Conservation (phyloP, 305 asterid species). For the Plantago lanceolata region DNA sequence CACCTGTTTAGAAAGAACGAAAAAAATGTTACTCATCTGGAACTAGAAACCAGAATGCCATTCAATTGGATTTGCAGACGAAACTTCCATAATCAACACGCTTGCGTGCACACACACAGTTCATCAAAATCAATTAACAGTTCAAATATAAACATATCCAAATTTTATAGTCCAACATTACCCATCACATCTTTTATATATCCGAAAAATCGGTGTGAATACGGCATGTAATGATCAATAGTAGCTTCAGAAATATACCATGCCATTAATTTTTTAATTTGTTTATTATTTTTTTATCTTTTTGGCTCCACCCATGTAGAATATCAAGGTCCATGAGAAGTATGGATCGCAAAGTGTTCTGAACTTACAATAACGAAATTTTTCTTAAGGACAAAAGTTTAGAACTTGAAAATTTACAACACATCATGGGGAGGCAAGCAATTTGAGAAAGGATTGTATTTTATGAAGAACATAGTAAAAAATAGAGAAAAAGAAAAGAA, state of each 20-base stretch:
- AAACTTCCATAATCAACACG: constrained; percentile 7
- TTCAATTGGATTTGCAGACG: constrained; percentile 7
- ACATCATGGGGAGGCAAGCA: constrained; percentile 28
- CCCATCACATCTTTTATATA: constrained; percentile 17
- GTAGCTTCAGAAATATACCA: constrained; percentile 17
- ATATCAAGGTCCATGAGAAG: constrained; percentile 16
- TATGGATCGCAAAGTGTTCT: constrained; percentile 12
- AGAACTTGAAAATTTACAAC: constrained; percentile 17
- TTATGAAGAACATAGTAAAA: too few relatives aligned
- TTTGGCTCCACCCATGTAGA: constrained; percentile 17
- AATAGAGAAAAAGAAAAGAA: background rate
- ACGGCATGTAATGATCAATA: constrained; percentile 11
- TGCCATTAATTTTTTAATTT: constrained; percentile 13
- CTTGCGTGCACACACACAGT: background rate
- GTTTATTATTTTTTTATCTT: too few relatives aligned
- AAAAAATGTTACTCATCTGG: constrained; percentile 13
- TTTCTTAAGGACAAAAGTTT: constrained; percentile 23
- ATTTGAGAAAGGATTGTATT: too few relatives aligned
- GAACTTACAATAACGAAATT: constrained; percentile 2
- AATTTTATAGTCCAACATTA: constrained; percentile 7
- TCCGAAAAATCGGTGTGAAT: constrained; percentile 10
- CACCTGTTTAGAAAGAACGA: constrained; percentile 42
- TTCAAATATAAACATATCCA: background rate
- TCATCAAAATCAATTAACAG: background rate
- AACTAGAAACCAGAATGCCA: constrained; percentile 18